Evolutionary conservation across 1,284 basidiomycete genomes (phyloP), one percentile per base, ranked within the genome.

Genomic region (Cutaneotrichosporon dermatis): DNA sequence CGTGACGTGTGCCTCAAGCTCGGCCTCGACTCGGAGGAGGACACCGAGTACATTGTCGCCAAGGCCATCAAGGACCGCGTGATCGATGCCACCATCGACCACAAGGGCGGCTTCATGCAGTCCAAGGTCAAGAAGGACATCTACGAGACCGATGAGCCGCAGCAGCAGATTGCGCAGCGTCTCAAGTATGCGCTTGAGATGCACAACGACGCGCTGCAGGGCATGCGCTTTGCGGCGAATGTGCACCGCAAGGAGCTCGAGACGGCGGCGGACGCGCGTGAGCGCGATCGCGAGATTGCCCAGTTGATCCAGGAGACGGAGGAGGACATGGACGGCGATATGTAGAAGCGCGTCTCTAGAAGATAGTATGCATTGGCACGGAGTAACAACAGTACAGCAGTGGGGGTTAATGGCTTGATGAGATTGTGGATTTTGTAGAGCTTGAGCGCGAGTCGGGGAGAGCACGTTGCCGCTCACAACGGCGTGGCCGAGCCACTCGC

Each of bases 21-120:
- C 13, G 87, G 93, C 70, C 84, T 99, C 52, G 96, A 99, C 77
- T 92, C 89, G 35, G 96, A 99, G 74, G 96, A 99, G 78, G 95
- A 99, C 71, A 95, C 96, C 2, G 95, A 99, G 80, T 99, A 98
- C 79, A 96, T 99, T 66, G 95, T 98, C 5, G 93, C 94, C 51
- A 99, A 99, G 79, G 94, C 95, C 7, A 97, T 99, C 74, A 84
- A 96, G 43, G 96, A 99, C 76, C 95, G 94, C 16, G 95, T 99
- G 55, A 96, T 99, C 65, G 93, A 97, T 63, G 81, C 82, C 8
- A 88, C 88, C 13, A 80, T 83, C 55, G 89, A 97, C 66, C 96
- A 98, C 74, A 90, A 92, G 76, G 88, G 89, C 68, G 95, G 93
- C 6, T 95, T 89, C 86, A 94, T 99, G 91, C 88, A 92, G 64